phyloP scores from a whole-genome alignment of 2,329 filamentous ascomycete genomes.

The Beauveria pseudobassiana region DNA sequence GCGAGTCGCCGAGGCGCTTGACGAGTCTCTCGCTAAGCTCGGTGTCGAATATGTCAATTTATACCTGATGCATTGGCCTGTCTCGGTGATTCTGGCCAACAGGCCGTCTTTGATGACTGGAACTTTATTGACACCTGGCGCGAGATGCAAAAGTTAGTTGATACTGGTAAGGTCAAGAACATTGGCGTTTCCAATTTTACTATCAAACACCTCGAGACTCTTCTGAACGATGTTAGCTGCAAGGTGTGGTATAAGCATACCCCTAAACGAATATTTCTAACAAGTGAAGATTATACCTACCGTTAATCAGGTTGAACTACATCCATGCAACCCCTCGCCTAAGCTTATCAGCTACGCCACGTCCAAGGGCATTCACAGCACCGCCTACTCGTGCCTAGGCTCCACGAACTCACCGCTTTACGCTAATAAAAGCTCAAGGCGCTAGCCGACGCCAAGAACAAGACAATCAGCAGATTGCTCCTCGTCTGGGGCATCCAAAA shows the following conservation, averaged over 20 bases:
- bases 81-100: constrained; percentile 53
- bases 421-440: constrained; percentile 56
- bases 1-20: constrained; percentile 54
- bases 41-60: constrained; percentile 61
- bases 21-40: constrained; percentile 52
- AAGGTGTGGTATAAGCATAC: constrained; percentile 36
- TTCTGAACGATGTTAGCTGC: constrained; percentile 56
- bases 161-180: constrained; percentile 64
- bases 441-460: constrained; percentile 58
- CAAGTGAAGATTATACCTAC: constrained; percentile 45
- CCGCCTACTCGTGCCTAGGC: constrained; percentile 68
- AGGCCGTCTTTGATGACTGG: constrained; percentile 69
- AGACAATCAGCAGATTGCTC: constrained; percentile 71
- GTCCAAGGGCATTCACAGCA: constrained; percentile 66
- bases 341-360: constrained; percentile 69
- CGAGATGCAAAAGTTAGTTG: constrained; percentile 59
- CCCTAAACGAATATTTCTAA: background rate
- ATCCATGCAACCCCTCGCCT: constrained; percentile 74
- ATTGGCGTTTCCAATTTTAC: constrained; percentile 78
- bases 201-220: constrained; percentile 68
- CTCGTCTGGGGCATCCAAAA: constrained; percentile 75
- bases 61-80: constrained; percentile 71
- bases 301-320: constrained; percentile 80
- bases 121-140: constrained; percentile 74
- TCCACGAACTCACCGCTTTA: constrained; percentile 63